Conservation (phyloP, 2,329 filamentous ascomycete species). For the Neopestalotiopsis sp. region DNA sequence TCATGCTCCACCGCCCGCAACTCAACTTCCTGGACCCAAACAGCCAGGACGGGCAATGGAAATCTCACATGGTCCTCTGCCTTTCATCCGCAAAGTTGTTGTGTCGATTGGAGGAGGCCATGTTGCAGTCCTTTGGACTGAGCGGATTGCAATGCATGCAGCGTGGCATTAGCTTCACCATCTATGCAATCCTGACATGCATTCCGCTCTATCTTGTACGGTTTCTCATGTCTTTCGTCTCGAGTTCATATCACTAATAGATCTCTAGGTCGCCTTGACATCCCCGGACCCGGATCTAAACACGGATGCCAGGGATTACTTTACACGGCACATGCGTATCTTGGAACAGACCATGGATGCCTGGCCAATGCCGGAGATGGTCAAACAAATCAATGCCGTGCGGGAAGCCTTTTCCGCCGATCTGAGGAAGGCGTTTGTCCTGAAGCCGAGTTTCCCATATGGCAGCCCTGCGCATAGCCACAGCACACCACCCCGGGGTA, state of each 20-base stretch:
- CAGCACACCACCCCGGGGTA: constrained; percentile 66
- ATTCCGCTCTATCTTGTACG: constrained; percentile 91
- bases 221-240: constrained; percentile 29
- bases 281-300: constrained; percentile 92
- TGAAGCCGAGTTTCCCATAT: constrained; percentile 88
- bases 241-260: constrained; percentile 24
- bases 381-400: constrained; percentile 87
- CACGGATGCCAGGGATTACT: constrained; percentile 83
- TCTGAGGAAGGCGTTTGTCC: constrained; percentile 80
- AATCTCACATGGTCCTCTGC: constrained; percentile 84
- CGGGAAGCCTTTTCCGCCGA: constrained; percentile 92
- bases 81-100: constrained; percentile 84
- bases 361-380: constrained; percentile 89
- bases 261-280: constrained; percentile 79
- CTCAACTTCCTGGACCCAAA: constrained; percentile 79
- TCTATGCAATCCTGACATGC: constrained; percentile 91
- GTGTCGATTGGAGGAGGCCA: constrained; percentile 85
- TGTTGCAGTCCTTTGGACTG: constrained; percentile 78
- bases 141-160: constrained; percentile 89
- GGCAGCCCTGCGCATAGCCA: constrained; percentile 74
- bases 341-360: constrained; percentile 82
- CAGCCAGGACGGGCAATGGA: constrained; percentile 77
- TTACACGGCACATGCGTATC: constrained; percentile 92
- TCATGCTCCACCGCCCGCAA: constrained; percentile 88
- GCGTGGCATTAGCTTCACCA: constrained; percentile 90